Conservation (phyloP, 1,284 basidiomycete species). For the Thelephora terrestris region DNA sequence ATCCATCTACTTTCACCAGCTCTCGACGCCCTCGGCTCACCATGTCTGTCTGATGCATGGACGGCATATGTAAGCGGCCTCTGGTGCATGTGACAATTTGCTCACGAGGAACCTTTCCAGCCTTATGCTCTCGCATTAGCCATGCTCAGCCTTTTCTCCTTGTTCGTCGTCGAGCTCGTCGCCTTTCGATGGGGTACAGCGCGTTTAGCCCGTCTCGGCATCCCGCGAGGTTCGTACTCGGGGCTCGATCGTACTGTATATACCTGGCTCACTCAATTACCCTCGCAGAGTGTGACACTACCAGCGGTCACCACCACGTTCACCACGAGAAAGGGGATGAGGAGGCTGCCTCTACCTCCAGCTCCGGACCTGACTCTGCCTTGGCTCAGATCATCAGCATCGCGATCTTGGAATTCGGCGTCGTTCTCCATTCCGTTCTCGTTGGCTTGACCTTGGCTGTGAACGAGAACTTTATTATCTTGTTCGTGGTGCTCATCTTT, state of each 20-base stretch:
- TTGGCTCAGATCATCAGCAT: constrained; percentile 79
- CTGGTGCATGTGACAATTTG: constrained; percentile 2
- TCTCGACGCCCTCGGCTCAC: constrained; percentile 56
- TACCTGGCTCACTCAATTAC: too few species aligned
- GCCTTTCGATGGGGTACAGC: constrained; percentile 75
- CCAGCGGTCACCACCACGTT: constrained; percentile 5
- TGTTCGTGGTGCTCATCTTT: constrained; percentile 89
- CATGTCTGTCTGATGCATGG: constrained; percentile 72
- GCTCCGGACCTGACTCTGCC: constrained; percentile 28
- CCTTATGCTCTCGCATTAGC: constrained; percentile 76
- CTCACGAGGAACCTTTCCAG: constrained; percentile 25
- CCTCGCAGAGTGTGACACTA: not conserved
- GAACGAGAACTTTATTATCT: constrained; percentile 66
- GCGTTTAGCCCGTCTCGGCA: constrained; percentile 46
- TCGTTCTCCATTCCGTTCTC: constrained; percentile 81
- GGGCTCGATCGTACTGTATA: too few species aligned
- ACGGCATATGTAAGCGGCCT: constrained; percentile 50
- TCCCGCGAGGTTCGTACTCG: constrained; percentile 38
- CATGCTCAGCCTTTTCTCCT: constrained; percentile 69
- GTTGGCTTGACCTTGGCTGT: constrained; percentile 94
- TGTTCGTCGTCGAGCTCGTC: constrained; percentile 79
- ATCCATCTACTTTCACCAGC: constrained; percentile 80
- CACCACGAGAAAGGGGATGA: constrained; percentile 10
- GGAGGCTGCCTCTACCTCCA: not conserved
- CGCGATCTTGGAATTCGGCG: constrained; percentile 86